Conservation (phyloP, 1,139 yeast species). For the Nakaseomyces kungkrabaensis region DNA sequence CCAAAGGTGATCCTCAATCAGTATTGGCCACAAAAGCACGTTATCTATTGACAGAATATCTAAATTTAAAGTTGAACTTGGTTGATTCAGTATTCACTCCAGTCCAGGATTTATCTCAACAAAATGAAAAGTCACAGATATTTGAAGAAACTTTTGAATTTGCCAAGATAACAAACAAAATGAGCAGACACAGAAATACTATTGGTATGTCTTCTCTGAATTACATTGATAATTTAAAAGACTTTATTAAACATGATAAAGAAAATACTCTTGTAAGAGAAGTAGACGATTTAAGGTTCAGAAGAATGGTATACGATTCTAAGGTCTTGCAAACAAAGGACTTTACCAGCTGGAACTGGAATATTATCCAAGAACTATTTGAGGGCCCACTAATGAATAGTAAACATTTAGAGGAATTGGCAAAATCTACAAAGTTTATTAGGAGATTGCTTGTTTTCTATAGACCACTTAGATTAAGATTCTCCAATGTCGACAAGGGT, state of each 20-base stretch:
- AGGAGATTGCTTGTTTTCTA: conserved; percentile 78
- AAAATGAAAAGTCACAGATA: conserved; percentile 9
- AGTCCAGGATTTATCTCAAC: conserved; percentile 6
- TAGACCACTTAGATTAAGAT: conserved; percentile 82
- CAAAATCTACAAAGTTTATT: conserved; percentile 73
- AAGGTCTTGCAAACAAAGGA: conserved; percentile 70
- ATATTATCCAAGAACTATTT: conserved; percentile 51
- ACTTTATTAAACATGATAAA: conserved; percentile 35
- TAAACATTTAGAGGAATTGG: conserved; percentile 63
- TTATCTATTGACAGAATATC: conserved; percentile 51
- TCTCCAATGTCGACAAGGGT: conserved; percentile 50
- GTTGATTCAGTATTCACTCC: conserved; percentile 25
- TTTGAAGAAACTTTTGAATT: conserved; percentile 33
- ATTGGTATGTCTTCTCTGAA: conserved; percentile 26
- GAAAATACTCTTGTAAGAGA: conserved; percentile 38
- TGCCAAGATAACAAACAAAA: conserved; percentile 37
- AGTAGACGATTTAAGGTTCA: conserved; percentile 64
- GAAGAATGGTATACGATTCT: conserved; percentile 55
- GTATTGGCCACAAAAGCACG: conserved; percentile 40
- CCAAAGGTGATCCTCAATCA: conserved; percentile 18
- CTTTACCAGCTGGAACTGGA: conserved; percentile 85
- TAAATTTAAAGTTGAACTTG: conserved; percentile 44
- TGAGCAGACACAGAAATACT: conserved; percentile 32
- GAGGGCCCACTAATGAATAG: conserved; percentile 74
- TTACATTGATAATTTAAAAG: conserved; percentile 24